phyloP scores from a whole-genome alignment of 2,329 filamentous ascomycete species.

The Pseudogymnoascus sp. region DNA sequence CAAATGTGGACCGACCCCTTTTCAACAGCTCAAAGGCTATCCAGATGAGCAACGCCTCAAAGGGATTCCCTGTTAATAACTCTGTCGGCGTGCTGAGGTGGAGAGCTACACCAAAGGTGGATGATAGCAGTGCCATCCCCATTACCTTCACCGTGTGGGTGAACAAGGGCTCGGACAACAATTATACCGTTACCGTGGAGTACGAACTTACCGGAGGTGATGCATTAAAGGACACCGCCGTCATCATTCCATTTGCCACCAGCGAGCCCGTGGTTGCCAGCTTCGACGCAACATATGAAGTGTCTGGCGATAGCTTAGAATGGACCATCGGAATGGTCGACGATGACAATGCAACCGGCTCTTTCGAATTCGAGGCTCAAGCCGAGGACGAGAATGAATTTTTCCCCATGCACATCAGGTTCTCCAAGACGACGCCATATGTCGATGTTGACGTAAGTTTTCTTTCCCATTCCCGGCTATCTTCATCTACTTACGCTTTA shows the following conservation, averaged over 20 bases:
- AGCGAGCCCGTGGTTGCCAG: slow-evolving; percentile 83
- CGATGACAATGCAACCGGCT: slow-evolving; percentile 71
- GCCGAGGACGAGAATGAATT: slow-evolving; percentile 86
- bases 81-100: slow-evolving; percentile 87
- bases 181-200: slow-evolving; percentile 85
- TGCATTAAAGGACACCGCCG: slow-evolving; percentile 70
- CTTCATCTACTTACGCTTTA: slow-evolving; percentile 18
- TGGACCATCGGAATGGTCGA: slow-evolving; percentile 88
- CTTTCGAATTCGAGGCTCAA: slow-evolving; percentile 92
- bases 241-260: slow-evolving; percentile 78
- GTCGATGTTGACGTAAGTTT: slow-evolving; percentile 84
- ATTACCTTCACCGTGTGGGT: slow-evolving; percentile 98
- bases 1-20: slow-evolving; percentile 83
- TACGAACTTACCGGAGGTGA: slow-evolving; percentile 85
- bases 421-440: slow-evolving; percentile 78
- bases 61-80: slow-evolving; percentile 92
- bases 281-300: slow-evolving; percentile 90
- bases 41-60: slow-evolving; percentile 79
- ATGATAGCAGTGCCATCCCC: slow-evolving; percentile 72
- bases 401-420: slow-evolving; percentile 92
- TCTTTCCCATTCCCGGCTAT: neutral
- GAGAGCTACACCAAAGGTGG: slow-evolving; percentile 74
- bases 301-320: slow-evolving; percentile 84
- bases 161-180: slow-evolving; percentile 72
- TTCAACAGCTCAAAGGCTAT: slow-evolving; percentile 79